Conservation (phyloP, 306 rosid species). For the Citrullus mucosospermus region DNA sequence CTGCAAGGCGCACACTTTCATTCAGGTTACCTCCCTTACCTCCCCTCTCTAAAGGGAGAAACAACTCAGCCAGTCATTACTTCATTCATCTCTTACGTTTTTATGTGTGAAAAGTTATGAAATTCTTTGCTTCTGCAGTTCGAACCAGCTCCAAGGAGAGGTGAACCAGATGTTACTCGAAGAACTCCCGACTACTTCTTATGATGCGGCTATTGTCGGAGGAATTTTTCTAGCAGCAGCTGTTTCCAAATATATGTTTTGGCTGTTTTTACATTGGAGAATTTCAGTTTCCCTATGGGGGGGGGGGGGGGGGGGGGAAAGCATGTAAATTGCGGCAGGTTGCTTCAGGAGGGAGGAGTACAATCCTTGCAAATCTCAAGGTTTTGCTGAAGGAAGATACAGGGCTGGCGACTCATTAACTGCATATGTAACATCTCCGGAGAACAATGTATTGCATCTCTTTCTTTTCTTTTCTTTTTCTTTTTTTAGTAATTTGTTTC, state of each 20-base stretch:
- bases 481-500: background rate
- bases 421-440: constrained; percentile 11
- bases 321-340: constrained; percentile 9
- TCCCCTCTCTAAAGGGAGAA: background rate
- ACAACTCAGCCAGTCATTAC: background rate
- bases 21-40: constrained; percentile 41
- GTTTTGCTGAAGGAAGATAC: background rate
- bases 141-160: constrained; percentile 98
- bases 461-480: background rate
- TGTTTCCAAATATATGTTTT: background rate
- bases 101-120: background rate
- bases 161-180: constrained; percentile 91
- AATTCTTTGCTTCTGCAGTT: constrained; percentile 35
- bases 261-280: constrained; percentile 4
- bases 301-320: background rate
- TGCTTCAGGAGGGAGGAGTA: background rate
- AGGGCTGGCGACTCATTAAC: constrained; percentile 9
- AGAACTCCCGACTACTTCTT: constrained; percentile 93
- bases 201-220: constrained; percentile 20
- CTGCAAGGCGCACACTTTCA: constrained; percentile 91
- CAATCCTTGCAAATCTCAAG: constrained; percentile 4
- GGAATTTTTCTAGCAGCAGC: background rate
- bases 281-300: constrained; percentile 8
- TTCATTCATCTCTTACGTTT: background rate
- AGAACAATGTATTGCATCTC: constrained; percentile 1